phyloP scores from a whole-genome alignment of 2,329 filamentous ascomycete species.

The Amesomyces nigricolor region DNA sequence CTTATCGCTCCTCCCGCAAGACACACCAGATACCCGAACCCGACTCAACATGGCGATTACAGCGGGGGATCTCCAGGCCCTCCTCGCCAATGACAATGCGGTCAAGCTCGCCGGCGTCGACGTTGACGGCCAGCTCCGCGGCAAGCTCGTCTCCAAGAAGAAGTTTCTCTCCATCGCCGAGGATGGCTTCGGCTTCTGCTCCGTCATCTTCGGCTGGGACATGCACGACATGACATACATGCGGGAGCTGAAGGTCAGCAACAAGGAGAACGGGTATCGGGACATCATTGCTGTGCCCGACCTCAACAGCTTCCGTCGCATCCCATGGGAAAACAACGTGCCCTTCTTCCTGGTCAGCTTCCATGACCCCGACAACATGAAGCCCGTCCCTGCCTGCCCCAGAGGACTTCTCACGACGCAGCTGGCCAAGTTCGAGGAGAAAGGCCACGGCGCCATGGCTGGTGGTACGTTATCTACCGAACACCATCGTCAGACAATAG shows the following conservation, averaged over 20 bases:
- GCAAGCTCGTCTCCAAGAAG: slow-evolving; percentile 86
- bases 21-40: neutral
- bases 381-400: slow-evolving; percentile 71
- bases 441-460: slow-evolving; percentile 79
- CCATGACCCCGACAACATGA: slow-evolving; percentile 68
- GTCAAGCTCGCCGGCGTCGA: slow-evolving; percentile 88
- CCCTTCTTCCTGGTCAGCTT: slow-evolving; percentile 84
- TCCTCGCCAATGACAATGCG: slow-evolving; percentile 66
- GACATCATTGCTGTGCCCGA: slow-evolving; percentile 81
- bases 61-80: slow-evolving; percentile 55
- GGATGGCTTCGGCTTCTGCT: slow-evolving; percentile 87
- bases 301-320: slow-evolving; percentile 68
- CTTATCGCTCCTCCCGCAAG: neutral
- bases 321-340: slow-evolving; percentile 85
- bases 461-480: slow-evolving; percentile 58
- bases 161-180: slow-evolving; percentile 83
- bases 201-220: slow-evolving; percentile 92
- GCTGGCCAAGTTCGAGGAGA: slow-evolving; percentile 58
- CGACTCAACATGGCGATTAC: slow-evolving; percentile 41
- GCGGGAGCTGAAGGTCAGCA: slow-evolving; percentile 78
- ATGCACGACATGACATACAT: slow-evolving; percentile 93
- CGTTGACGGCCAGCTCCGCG: slow-evolving; percentile 79
- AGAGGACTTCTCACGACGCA: slow-evolving; percentile 66
- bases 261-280: slow-evolving; percentile 83
- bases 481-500: neutral